A percentile compares a stretch with the other conserved stretches of the same genome.
Evolutionary conservation across 2,329 filamentous ascomycete genomes (phyloP).

Genomic region (Trichoderma lentiforme): DNA sequence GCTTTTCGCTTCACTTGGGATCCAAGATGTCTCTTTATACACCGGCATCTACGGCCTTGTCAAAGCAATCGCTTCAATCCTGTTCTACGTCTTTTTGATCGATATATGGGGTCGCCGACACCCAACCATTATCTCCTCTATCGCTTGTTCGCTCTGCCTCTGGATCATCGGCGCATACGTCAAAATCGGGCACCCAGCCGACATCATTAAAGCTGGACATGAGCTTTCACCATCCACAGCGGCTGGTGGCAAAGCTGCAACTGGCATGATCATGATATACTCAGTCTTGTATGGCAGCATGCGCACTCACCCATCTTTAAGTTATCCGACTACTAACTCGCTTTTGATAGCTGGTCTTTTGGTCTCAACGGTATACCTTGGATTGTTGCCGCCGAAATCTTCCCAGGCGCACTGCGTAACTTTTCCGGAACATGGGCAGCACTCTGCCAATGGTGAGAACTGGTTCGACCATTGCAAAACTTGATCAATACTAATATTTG

Average conservation of each 20-base stretch:
- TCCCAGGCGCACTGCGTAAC: slow-evolving; percentile 42
- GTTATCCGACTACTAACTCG: background rate
- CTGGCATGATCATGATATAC: slow-evolving; percentile 54
- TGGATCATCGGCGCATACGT: slow-evolving; percentile 54
- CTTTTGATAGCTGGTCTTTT: slow-evolving; percentile 38
- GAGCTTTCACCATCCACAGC: slow-evolving; percentile 40
- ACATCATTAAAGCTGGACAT: slow-evolving; percentile 41
- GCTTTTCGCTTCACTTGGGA: slow-evolving; percentile 43
- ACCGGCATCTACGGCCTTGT: slow-evolving; percentile 51
- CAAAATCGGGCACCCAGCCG: slow-evolving; percentile 47
- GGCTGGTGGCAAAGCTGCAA: slow-evolving; percentile 50
- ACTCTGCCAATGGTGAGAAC: slow-evolving; percentile 35
- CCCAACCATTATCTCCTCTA: slow-evolving; percentile 46
- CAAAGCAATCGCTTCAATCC: slow-evolving; percentile 40
- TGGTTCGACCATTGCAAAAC: background rate
- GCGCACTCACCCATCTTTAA: accelerated
- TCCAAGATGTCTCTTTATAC: slow-evolving; percentile 43
- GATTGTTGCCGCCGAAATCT: slow-evolving; percentile 45
- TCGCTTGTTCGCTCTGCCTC: slow-evolving; percentile 46
- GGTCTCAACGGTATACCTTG: slow-evolving; percentile 46
- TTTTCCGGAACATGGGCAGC: slow-evolving; percentile 41
- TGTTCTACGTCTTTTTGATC: slow-evolving; percentile 40
- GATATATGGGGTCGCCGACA: slow-evolving; percentile 40
- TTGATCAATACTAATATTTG: background rate
- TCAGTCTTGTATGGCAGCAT: slow-evolving; percentile 44